These are phyloP conservation scores for Paecilomyces variotii DNA, from an alignment of 2,329 filamentous ascomycete species.

Conservation along the genomic window DNA sequence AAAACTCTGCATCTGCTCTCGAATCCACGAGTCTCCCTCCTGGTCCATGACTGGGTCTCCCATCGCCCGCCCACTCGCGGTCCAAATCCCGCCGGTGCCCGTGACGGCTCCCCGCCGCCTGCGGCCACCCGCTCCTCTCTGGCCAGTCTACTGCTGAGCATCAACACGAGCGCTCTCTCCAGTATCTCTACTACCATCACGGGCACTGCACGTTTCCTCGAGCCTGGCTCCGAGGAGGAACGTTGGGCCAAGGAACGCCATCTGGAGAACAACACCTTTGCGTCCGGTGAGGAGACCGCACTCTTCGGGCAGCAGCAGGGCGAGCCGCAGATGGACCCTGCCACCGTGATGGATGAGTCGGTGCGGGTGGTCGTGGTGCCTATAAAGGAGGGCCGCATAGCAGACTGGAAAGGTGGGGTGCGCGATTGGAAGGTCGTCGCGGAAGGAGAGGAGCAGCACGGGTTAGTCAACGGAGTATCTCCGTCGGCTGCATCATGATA, in stretches of 20 bases:
- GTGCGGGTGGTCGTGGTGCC: conserved; percentile 80
- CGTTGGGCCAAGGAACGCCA: conserved; percentile 74
- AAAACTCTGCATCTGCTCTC: conserved; percentile 68
- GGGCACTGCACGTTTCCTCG: conserved; percentile 69
- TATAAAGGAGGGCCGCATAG: conserved; percentile 77
- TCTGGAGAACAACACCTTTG: conserved; percentile 86
- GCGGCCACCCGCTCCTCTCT: conserved; percentile 62
- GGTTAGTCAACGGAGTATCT: conserved; percentile 23
- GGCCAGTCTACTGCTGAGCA: conserved; percentile 74
- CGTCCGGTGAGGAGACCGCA: conserved; percentile 45
- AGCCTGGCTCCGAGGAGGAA: conserved; percentile 71
- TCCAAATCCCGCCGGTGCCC: conserved; percentile 43
- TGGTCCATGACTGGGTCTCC: conserved; percentile 98
- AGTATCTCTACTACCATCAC: conserved; percentile 92
- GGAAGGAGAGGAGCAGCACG: conserved; percentile 17
- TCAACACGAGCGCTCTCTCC: conserved; percentile 81
- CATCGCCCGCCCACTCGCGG: conserved; percentile 74
- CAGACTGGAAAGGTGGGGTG: conserved; percentile 91
- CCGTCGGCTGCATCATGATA: conserved; percentile 3
- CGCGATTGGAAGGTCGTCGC: conserved; percentile 59
- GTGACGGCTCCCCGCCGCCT: conserved; percentile 55
- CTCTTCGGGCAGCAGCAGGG: conserved; percentile 32
- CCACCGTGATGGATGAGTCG: conserved; percentile 62
- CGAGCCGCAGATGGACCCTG: conserved; percentile 20
- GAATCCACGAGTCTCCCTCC: conserved; percentile 81